Evolutionary conservation across 306 rosid genomes (phyloP), one percentile per base, ranked within the genome.

Genomic region (Gillenia trifoliata): DNA sequence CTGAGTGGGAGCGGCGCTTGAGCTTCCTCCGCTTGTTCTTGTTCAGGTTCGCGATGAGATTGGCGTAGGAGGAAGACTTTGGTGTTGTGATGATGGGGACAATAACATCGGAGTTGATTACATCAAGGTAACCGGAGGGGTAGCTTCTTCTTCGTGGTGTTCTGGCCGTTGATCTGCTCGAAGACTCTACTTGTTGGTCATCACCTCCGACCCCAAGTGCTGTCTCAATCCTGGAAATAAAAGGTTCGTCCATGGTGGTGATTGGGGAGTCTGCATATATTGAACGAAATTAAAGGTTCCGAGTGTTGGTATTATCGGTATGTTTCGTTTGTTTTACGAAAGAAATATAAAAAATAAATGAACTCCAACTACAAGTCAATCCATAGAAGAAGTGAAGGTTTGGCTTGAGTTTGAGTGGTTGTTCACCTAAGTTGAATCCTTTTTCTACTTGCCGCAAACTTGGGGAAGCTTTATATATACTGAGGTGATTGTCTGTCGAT

Each of bases 1-100:
- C 85, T 7, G 96, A 91, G 56, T 73, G 80, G 1, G 93, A 85
- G 26, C 92, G 90, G 26, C 41, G 85, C 7, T 22, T 33, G n/a
- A 82, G 73, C 76, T 76, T 76, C n/a, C 76, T 62, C 34, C 64
- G 78, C 76, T 25, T 64, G 80, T 74, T 73, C 38, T 50, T 55
- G 71, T 67, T 83, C 77, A 84, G 81, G 77, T 81, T 88, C 76
- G 86, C 83, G 57, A 80, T 70, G 66, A 81, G 85, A 69, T 86
- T 86, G 16, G 70, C 64, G 36, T 75, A 84, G 34, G 90, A 71
- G 78, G 83, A 22, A 33, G 70, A 67, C 20, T 8, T 84, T 40
- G 83, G 84, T 2, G 84, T 72, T 38, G 81, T 40, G 19, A 79
- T 55, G 22, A 82, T 72, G 43, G 85, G 82, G 65, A 85, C 64